phyloP scores from a whole-genome alignment of 1,284 basidiomycete species.

The Leccinum holopus region DNA sequence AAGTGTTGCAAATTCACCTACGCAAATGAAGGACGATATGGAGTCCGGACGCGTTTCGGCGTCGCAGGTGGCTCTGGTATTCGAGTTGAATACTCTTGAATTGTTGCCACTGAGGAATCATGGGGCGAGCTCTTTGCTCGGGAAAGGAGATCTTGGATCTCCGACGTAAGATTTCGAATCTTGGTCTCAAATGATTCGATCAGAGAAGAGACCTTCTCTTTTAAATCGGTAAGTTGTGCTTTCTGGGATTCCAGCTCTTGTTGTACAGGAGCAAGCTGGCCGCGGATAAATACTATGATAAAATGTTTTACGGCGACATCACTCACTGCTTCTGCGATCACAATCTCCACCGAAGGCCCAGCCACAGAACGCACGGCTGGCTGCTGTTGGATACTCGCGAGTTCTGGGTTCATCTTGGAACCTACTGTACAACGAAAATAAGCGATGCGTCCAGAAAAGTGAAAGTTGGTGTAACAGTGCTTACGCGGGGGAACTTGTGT shows the following conservation, averaged over 20 bases:
- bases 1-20: conserved; percentile 18
- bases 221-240: conserved; percentile 42
- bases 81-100: conserved; percentile 20
- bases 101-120: conserved; percentile 12
- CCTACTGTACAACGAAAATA: conserved; percentile 8
- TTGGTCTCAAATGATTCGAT: conserved; percentile 37
- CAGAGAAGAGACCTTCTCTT: conserved; percentile 37
- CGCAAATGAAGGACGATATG: conserved; percentile 27
- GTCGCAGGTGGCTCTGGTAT: conserved; percentile 34
- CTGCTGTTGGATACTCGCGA: conserved; percentile 11
- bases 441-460: neutral
- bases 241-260: conserved; percentile 41
- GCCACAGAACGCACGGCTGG: conserved; percentile 11
- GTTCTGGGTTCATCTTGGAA: conserved; percentile 5
- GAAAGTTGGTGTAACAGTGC: neutral
- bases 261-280: conserved; percentile 54
- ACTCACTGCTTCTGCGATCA: conserved; percentile 46
- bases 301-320: neutral
- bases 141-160: conserved; percentile 30
- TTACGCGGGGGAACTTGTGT: conserved; percentile 17
- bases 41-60: conserved; percentile 35
- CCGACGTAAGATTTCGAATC: conserved; percentile 35
- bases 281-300: conserved; percentile 10
- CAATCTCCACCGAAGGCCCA: conserved; percentile 25
- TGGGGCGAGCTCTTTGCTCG: conserved; percentile 14